phyloP scores from a whole-genome alignment of 2,329 filamentous ascomycete species.

The Ceratocystis cacaofunesta region DNA sequence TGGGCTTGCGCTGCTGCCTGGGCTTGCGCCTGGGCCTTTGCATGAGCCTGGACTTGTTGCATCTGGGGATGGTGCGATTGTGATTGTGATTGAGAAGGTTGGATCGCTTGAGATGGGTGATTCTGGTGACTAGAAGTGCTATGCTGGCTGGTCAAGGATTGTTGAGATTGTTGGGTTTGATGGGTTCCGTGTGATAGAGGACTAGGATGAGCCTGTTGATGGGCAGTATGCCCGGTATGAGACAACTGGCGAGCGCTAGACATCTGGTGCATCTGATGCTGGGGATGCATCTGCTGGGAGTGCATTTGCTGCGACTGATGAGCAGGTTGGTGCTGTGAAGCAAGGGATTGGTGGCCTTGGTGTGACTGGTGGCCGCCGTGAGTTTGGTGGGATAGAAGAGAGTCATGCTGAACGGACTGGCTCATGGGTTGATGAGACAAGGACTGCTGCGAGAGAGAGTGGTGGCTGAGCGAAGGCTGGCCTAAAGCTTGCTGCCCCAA shows the following conservation, averaged over 20 bases:
- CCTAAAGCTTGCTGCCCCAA: conserved; percentile 14
- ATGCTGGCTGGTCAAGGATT: conserved; percentile 14
- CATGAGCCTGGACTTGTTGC: conserved; percentile 13
- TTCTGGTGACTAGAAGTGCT: conserved; percentile 19
- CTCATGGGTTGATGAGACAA: conserved; percentile 17
- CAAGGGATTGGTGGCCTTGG: conserved; percentile 22
- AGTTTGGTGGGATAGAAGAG: conserved; percentile 31
- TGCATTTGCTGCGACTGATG: conserved; percentile 14
- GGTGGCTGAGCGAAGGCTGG: conserved; percentile 5
- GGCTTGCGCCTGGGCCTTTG: conserved; percentile 10
- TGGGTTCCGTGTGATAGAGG: conserved; percentile 13
- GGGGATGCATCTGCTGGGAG: conserved; percentile 8
- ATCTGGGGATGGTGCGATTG: conserved; percentile 17
- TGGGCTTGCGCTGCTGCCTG: conserved; percentile 11
- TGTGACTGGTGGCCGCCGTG: conserved; percentile 23
- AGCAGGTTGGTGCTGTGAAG: conserved; percentile 21
- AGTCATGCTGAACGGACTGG: conserved; percentile 30
- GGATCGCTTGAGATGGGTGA: conserved; percentile 19
- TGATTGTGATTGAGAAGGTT: conserved; percentile 21
- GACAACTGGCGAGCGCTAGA: conserved; percentile 10
- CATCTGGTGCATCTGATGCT: conserved; percentile 15
- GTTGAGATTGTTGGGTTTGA: conserved; percentile 17
- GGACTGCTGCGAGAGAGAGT: conserved; percentile 11
- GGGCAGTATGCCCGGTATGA: conserved; percentile 12
- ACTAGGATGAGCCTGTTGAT: conserved; percentile 15